These are phyloP conservation scores for Galerina sulciceps DNA, from an alignment of 768 basidiomycete species.

Conservation along the genomic window DNA sequence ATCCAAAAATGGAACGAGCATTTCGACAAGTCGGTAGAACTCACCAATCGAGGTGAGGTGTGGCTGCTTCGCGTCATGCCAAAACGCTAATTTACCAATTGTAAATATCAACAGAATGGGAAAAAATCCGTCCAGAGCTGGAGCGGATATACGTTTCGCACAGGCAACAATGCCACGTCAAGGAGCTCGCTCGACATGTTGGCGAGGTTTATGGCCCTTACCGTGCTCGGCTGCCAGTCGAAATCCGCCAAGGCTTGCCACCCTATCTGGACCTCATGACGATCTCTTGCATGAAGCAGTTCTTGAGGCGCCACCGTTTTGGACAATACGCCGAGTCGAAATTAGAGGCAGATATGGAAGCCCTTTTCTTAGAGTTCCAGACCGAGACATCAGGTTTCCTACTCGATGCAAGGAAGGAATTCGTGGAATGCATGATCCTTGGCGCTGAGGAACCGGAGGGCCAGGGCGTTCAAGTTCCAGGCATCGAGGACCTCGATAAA, in stretches of 20 bases:
- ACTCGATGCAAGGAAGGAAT: neutral
- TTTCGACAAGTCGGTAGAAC: neutral
- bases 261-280: conserved; percentile 1
- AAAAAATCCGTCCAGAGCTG: neutral
- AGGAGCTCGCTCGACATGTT: neutral
- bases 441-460: neutral
- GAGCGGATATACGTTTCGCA: neutral
- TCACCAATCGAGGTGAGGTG: neutral
- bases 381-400: neutral
- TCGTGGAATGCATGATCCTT: neutral
- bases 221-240: neutral
- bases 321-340: neutral
- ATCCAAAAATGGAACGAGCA: neutral
- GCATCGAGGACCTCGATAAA: neutral
- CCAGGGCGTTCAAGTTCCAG: neutral
- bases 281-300: neutral
- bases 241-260: neutral
- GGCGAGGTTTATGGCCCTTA: neutral
- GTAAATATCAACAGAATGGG: neutral
- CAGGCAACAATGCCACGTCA: neutral
- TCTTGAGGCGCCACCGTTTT: neutral
- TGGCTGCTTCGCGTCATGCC: neutral
- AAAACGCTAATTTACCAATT: no score
- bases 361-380: neutral
- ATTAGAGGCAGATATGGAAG: neutral